Conservation (phyloP, 306 rosid genomes). For the Dryas octopetala region DNA sequence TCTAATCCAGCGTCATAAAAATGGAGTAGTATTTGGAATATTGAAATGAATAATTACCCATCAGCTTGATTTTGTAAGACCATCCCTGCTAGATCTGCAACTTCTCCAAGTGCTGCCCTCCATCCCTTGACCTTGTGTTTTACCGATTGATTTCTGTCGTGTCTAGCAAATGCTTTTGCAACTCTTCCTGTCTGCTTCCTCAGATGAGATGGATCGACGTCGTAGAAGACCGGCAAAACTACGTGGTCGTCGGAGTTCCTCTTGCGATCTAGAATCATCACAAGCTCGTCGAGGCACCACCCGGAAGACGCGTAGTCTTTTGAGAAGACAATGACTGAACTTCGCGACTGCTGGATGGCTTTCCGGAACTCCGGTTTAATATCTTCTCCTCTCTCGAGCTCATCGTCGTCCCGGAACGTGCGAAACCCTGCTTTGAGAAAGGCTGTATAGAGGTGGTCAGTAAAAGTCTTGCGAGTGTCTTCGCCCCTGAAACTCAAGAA, state of each 20-base stretch:
- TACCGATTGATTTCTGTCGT: background rate
- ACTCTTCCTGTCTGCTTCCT: background rate
- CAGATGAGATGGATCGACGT: background rate
- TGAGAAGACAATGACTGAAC: background rate
- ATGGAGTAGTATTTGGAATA: too few species aligned
- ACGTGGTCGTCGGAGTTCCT: background rate
- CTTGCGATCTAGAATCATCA: background rate
- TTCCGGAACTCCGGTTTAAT: background rate
- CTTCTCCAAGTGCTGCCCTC: background rate
- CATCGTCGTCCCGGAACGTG: too few species aligned
- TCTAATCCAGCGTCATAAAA: too few species aligned
- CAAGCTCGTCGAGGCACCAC: slow-evolving; percentile 18
- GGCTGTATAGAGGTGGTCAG: too few species aligned
- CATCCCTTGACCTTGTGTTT: background rate
- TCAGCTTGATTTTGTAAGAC: too few species aligned
- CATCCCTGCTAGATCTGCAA: background rate
- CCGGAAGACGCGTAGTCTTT: background rate
- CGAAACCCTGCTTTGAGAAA: too few species aligned
- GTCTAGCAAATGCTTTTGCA: background rate
- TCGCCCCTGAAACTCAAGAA: slow-evolving; percentile 17
- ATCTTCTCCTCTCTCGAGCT: too few species aligned
- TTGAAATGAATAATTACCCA: background rate
- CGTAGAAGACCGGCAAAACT: background rate
- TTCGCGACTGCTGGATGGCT: background rate
- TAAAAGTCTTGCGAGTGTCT: too few species aligned